A percentile compares a stretch with the other conserved stretches of the same genome.
phyloP scores from a whole-genome alignment of 169 alveolate species.

The Perkinsus chesapeaki region DNA sequence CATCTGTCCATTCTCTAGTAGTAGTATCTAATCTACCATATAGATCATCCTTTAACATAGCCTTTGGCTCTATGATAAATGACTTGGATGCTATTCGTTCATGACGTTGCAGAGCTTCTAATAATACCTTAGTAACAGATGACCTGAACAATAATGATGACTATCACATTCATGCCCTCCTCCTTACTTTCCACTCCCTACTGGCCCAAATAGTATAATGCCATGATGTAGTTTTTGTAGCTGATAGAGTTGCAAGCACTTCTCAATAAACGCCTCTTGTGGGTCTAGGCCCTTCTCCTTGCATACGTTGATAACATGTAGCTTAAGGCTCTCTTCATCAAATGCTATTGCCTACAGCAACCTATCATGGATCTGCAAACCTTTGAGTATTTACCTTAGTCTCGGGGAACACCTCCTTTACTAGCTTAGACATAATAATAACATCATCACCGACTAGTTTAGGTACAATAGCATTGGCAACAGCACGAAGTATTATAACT shows the following conservation, averaged over 20 bases:
- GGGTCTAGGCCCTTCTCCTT: conserved; percentile 66
- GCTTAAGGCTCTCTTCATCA: conserved; percentile 75
- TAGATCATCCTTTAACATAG: conserved; percentile 84
- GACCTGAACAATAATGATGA: conserved; percentile 29
- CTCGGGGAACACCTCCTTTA: conserved; percentile 94
- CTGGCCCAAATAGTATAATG: conserved; percentile 93
- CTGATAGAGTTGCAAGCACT: conserved; percentile 79
- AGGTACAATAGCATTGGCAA: conserved; percentile 91
- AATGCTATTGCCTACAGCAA: conserved; percentile 51
- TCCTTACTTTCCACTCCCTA: conserved; percentile 84
- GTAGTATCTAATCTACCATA: conserved; percentile 88
- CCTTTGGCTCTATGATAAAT: conserved; percentile 84
- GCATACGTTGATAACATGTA: conserved; percentile 64
- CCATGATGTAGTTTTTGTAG: conserved; percentile 88
- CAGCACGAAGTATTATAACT: conserved; percentile 78
- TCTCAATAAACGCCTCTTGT: conserved; percentile 71
- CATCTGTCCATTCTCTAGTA: conserved; percentile 96
- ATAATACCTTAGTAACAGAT: neutral
- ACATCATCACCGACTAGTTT: conserved; percentile 91
- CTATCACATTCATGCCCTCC: conserved; percentile 38
- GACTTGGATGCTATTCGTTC: conserved; percentile 83
- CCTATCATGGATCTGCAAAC: neutral
- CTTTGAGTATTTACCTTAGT: conserved; percentile 48
- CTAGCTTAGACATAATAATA: conserved; percentile 70
- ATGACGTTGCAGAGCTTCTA: conserved; percentile 79